Evolutionary conservation across 1,284 basidiomycete genomes (phyloP).

Genomic region (Waitea zeae): DNA sequence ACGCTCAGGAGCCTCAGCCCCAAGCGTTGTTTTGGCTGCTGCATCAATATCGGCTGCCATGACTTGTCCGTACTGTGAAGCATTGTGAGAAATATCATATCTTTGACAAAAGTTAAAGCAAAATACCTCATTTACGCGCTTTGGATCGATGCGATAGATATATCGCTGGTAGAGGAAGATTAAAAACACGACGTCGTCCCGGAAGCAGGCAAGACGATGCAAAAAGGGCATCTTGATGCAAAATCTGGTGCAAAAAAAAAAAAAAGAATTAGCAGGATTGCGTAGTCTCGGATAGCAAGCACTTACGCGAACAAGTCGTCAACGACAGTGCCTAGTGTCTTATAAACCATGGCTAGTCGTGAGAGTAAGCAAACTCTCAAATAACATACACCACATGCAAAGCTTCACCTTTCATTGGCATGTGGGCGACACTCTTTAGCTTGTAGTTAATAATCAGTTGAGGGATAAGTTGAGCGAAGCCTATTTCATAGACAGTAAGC

Average conservation of each 20-base stretch:
- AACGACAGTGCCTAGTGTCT: constrained; percentile 77
- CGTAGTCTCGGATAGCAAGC: too few relatives aligned
- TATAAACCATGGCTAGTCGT: constrained; percentile 97
- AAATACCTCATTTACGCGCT: constrained; percentile 89
- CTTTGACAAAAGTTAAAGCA: too few relatives aligned
- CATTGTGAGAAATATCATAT: too few relatives aligned
- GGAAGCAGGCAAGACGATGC: constrained; percentile 80
- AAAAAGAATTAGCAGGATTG: too few relatives aligned
- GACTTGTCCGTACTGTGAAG: constrained; percentile 89
- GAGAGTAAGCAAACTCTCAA: constrained; percentile 82
- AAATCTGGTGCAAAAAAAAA: too few relatives aligned
- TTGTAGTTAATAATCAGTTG: constrained; percentile 96
- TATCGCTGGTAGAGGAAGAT: constrained; percentile 81
- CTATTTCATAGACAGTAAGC: constrained; percentile 90
- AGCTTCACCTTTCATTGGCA: constrained; percentile 4
- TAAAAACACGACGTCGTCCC: constrained; percentile 84
- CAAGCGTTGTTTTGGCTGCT: too few relatives aligned
- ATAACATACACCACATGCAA: constrained; percentile 8
- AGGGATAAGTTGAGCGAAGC: constrained; percentile 85
- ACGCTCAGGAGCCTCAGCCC: too few relatives aligned
- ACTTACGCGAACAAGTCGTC: constrained; percentile 85
- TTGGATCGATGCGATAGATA: constrained; percentile 92
- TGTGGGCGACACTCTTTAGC: constrained; percentile 49
- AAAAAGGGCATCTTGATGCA: constrained; percentile 94
- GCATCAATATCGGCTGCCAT: constrained; percentile 31